These are phyloP conservation scores for Monascus ruber DNA, from an alignment of 2,329 filamentous ascomycete genomes.

Conservation along the genomic window DNA sequence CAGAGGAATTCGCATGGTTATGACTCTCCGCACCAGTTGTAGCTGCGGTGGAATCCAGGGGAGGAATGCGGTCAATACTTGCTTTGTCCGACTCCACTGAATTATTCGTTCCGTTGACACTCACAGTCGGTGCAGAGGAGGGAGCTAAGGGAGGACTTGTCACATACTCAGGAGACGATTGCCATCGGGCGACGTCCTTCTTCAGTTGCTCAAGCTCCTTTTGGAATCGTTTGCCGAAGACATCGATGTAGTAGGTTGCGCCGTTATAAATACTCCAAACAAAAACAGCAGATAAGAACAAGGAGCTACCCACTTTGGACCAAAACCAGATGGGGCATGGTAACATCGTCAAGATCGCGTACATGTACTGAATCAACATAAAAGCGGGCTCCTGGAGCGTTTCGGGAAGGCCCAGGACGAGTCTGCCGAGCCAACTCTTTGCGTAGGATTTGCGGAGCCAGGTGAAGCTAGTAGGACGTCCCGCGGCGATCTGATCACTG, in stretches of 20 bases:
- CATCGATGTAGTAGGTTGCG: conserved; percentile 94
- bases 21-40: conserved; percentile 15
- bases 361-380: conserved; percentile 90
- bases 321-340: conserved; percentile 94
- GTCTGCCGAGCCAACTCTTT: conserved; percentile 74
- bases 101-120: conserved; percentile 11
- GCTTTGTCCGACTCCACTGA: conserved; percentile 13
- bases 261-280: conserved; percentile 94
- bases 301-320: conserved; percentile 65
- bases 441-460: conserved; percentile 90
- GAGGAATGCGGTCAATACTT: conserved; percentile 24
- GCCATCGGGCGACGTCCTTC: conserved; percentile 81
- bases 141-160: conserved; percentile 20
- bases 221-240: conserved; percentile 93
- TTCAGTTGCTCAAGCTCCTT: conserved; percentile 86
- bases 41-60: conserved; percentile 19
- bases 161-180: conserved; percentile 35
- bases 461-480: conserved; percentile 90
- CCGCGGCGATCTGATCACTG: conserved; percentile 90
- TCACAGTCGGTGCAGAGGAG: conserved; percentile 10
- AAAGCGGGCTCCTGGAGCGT: conserved; percentile 76
- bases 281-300: conserved; percentile 74
- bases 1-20: conserved; percentile 2
- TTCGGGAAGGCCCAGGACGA: conserved; percentile 68
- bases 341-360: conserved; percentile 85